Evolutionary conservation across 129 eudicot genomes (phyloP).

Genomic region (Rutidosis leptorrhynchoides): DNA sequence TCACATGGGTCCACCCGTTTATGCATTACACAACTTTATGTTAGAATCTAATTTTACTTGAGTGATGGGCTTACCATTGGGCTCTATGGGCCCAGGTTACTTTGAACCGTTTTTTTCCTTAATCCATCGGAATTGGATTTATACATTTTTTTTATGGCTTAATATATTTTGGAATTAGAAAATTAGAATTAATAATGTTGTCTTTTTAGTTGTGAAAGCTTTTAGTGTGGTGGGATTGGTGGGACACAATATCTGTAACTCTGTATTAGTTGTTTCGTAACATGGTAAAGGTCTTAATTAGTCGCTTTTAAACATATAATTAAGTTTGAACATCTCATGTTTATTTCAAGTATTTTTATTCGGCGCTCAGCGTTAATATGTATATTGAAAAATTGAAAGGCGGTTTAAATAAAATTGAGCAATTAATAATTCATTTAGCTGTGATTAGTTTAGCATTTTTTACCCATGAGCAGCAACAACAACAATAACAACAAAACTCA

Average conservation of each 20-base stretch:
- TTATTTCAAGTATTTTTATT: background rate
- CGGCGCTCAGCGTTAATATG: no score
- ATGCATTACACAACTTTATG: background rate
- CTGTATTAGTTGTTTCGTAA: background rate
- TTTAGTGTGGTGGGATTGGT: background rate
- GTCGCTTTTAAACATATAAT: background rate
- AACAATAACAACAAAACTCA: no score
- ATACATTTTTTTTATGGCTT: background rate
- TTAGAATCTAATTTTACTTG: background rate
- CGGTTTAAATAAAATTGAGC: background rate
- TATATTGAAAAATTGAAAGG: no score
- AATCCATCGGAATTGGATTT: background rate
- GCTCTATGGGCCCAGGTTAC: background rate
- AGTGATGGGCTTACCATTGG: background rate
- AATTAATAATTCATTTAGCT: slow-evolving; percentile 1
- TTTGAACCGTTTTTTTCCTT: background rate
- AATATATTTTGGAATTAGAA: background rate
- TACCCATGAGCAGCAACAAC: no score
- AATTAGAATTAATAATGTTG: background rate
- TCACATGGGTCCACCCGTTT: background rate
- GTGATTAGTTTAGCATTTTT: slow-evolving; percentile 21
- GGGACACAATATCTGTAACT: background rate
- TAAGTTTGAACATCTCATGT: background rate
- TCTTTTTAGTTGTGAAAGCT: background rate
- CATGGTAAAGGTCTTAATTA: background rate